A percentile compares a stretch with the other conserved stretches of the same genome.
Evolutionary conservation across 2,329 filamentous ascomycete genomes (phyloP).

Genomic region (Dactylellina sp.): DNA sequence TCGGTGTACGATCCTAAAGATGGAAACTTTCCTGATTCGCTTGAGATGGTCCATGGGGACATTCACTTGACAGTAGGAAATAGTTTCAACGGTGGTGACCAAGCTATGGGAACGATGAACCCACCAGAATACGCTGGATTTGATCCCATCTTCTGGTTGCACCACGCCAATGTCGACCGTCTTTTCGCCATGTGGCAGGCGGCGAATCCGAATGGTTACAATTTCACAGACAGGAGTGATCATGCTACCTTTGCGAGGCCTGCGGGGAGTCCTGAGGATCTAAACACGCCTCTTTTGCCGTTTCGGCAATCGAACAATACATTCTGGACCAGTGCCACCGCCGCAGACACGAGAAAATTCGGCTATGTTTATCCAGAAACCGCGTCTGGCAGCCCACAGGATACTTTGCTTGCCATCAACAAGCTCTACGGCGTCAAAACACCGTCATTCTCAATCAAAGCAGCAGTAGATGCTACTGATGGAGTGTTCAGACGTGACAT

Average conservation of each 20-base stretch:
- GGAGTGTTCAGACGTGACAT: conserved; percentile 4
- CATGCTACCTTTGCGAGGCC: conserved; percentile 5
- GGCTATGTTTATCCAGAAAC: conserved; percentile 81
- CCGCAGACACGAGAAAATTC: conserved; percentile 68
- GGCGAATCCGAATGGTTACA: conserved; percentile 23
- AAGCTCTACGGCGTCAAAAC: conserved; percentile 19
- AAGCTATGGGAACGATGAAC: conserved; percentile 63
- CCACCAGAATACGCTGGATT: conserved; percentile 80
- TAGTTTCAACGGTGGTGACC: conserved; percentile 63
- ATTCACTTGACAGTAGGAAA: conserved; percentile 25
- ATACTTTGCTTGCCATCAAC: conserved; percentile 30
- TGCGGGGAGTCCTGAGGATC: conserved; percentile 27
- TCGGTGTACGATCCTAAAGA: conserved; percentile 3
- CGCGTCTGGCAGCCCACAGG: conserved; percentile 59
- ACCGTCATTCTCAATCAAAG: conserved; percentile 20
- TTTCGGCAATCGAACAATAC: conserved; percentile 51
- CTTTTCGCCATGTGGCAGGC: conserved; percentile 81
- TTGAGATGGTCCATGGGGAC: conserved; percentile 28
- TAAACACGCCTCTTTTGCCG: conserved; percentile 58
- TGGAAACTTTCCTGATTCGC: conserved; percentile 6
- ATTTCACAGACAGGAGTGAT: not conserved
- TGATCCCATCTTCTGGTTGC: conserved; percentile 74
- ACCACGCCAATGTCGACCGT: conserved; percentile 76
- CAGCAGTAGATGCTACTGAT: conserved; percentile 5
- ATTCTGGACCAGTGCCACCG: conserved; percentile 51